Base-by-base conservation (phyloP, 1,284 basidiomycete genomes). In the Puccinia sorghi region DNA sequence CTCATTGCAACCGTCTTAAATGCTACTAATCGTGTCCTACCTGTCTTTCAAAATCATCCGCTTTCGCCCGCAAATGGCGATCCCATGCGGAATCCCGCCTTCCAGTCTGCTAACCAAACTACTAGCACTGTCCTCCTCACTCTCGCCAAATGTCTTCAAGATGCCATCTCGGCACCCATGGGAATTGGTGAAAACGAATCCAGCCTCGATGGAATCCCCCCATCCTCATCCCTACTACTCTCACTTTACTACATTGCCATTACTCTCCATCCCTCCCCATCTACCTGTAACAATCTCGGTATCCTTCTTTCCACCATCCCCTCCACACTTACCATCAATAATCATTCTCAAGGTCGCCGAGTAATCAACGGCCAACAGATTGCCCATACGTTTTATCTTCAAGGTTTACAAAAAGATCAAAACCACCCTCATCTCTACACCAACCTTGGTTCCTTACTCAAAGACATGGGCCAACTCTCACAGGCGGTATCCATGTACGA, bases 251-350 rank as follows among this genome's bases (percentile, higher is more conserved):
- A 90, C 81, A 84, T 89, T 63, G 88, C 89, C 0, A 84, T 89
- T 5, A 86, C 88, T 3, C 84, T 89, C 64, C 85, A 86, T 80
- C 87, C 88, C 1, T 87, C 87, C 3, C 87, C 89, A 3, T 88
- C 88, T 66, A 88, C 87, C 4, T 87, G 87, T 84, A 90, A 90
- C 82, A 89, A 90, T 80, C 85, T 89, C 25, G 89, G 89, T 27
- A 89, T 90, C 79, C 83, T 90, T 37, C 83, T 90, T 4, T 88
- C 89, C 1, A 86, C 86, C 1, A 84, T 89, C 54, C 84, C 85
- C 1, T 82, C 84, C 7, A 83, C 84, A 0, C 81, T 83, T 2
- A 81, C 83, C 25, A 79, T 82, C 37, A 83, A 83, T 73, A 63
- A 81, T 46, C 76, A 82, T 15, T 85, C 86, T 22, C 22, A 82